phyloP scores from a whole-genome alignment of 176 grass and related monocot species.

The Triticum dicoccoides region DNA sequence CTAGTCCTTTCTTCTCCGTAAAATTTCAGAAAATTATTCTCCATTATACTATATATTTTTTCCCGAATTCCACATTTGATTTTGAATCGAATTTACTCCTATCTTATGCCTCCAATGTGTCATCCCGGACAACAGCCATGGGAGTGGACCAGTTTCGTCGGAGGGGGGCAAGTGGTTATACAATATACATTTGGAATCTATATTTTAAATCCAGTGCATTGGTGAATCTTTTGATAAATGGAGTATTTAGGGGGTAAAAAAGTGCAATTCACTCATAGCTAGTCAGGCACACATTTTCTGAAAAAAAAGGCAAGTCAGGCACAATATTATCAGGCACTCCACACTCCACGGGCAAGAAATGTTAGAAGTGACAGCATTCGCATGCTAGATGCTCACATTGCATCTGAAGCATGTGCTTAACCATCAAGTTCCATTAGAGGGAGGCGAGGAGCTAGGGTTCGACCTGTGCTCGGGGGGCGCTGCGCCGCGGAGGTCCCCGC shows the following conservation, averaged over 20 bases:
- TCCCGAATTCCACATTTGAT: not conserved
- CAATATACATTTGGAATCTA: no score
- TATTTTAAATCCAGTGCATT: no score
- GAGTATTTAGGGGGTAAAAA: no score
- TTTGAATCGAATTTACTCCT: not conserved
- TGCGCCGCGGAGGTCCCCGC: not conserved
- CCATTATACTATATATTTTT: not conserved
- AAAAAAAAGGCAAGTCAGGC: not conserved
- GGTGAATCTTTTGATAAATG: no score
- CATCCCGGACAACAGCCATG: not conserved
- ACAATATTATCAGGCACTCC: not conserved
- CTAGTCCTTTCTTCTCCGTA: not conserved
- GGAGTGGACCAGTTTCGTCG: not conserved
- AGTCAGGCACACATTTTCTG: no score
- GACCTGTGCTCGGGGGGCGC: not conserved
- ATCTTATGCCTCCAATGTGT: not conserved
- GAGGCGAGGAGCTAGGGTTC: constrained; percentile 12
- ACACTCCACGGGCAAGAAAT: not conserved
- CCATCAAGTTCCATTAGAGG: no score
- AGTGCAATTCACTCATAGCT: not conserved
- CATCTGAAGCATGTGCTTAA: not conserved
- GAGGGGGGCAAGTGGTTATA: no score
- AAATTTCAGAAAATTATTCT: not conserved
- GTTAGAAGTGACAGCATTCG: not conserved
- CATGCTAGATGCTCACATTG: not conserved